phyloP scores from a whole-genome alignment of 2,329 filamentous ascomycete genomes.

The Dactylellina sp. region DNA sequence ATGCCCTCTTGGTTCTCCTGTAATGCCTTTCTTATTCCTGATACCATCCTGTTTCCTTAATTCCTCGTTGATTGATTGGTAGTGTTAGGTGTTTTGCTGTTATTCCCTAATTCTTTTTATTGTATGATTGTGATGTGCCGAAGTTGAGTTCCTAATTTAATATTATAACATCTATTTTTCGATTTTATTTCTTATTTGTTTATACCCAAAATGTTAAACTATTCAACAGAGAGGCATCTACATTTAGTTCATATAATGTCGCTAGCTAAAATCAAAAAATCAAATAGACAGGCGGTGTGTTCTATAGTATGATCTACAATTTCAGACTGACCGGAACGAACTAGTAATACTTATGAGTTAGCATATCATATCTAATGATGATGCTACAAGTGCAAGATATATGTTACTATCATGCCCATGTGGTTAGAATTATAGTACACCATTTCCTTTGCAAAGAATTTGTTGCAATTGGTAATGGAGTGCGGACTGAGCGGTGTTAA shows the following conservation, averaged over 20 bases:
- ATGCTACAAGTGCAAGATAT: too few species aligned
- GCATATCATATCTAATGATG: too few species aligned
- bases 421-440: too few species aligned
- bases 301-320: too few species aligned
- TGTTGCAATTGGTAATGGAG: too few species aligned
- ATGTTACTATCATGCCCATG: too few species aligned
- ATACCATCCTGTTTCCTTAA: not conserved
- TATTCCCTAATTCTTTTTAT: not conserved
- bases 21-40: not conserved
- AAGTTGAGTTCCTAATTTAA: slow-evolving; percentile 7
- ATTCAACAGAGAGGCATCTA: not conserved
- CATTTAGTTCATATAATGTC: slow-evolving; percentile 1
- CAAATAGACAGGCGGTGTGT: not conserved
- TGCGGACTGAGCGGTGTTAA: too few species aligned
- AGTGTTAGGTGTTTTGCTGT: slow-evolving; percentile 1
- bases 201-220: slow-evolving; percentile 18
- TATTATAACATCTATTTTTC: not conserved
- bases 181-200: slow-evolving; percentile 11
- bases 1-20: not conserved
- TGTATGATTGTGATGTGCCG: slow-evolving; percentile 8
- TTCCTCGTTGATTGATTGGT: not conserved
- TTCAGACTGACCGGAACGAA: too few species aligned
- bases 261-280: slow-evolving; percentile 4
- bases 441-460: too few species aligned
- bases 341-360: too few species aligned